Conservation (phyloP, 495 filamentous ascomycete genomes). For the Penicillium riverlandense region DNA sequence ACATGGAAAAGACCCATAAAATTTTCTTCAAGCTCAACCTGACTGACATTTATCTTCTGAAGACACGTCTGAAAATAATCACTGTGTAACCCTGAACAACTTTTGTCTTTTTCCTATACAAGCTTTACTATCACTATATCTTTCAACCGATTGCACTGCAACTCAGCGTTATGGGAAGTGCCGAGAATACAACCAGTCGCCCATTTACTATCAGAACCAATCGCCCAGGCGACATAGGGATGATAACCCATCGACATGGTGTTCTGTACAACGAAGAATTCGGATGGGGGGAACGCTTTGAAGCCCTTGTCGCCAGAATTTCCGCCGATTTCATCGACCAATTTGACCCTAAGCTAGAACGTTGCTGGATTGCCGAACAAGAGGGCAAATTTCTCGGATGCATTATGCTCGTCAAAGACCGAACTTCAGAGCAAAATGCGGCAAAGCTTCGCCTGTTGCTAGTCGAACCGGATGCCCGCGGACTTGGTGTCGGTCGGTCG, state of each 20-base stretch:
- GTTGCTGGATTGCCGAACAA: constrained; percentile 25
- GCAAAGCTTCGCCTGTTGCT: constrained; percentile 22
- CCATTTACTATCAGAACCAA: constrained; percentile 1
- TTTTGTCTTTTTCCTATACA: no score
- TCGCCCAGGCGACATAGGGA: constrained; percentile 20
- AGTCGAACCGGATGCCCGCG: constrained; percentile 21
- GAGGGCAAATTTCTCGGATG: constrained; percentile 16
- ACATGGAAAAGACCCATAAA: no score
- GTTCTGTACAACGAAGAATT: constrained; percentile 18
- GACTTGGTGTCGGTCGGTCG: constrained; percentile 15
- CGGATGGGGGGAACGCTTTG: constrained; percentile 16
- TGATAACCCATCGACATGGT: constrained; percentile 19
- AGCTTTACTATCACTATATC: no score
- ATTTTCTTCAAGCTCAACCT: no score
- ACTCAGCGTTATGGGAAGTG: no score
- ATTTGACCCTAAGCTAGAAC: constrained; percentile 14
- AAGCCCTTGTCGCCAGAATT: constrained; percentile 15
- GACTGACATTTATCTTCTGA: no score
- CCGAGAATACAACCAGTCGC: no score
- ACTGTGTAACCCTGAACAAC: no score
- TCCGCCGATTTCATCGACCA: constrained; percentile 18
- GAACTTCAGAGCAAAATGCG: constrained; percentile 1
- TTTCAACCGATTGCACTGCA: no score
- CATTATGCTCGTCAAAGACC: constrained; percentile 23
- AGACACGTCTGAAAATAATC: no score